Evolutionary conservation across 73 alveolate species (phyloP).

Genomic region (Blepharisma stoltei): DNA sequence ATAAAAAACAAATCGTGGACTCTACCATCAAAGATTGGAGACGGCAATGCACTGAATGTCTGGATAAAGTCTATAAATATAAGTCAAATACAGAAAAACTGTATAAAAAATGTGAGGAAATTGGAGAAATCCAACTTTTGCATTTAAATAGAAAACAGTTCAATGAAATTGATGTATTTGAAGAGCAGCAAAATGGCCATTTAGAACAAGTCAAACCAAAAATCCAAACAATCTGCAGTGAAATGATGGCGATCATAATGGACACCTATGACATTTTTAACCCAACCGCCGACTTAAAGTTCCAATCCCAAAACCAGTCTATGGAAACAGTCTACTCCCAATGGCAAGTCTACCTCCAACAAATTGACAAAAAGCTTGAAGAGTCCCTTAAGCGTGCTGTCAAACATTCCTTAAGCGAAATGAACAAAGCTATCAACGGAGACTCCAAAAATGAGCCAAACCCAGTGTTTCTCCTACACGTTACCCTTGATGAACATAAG

Average conservation of each 20-base stretch:
- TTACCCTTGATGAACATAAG: slow-evolving; percentile 40
- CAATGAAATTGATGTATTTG: slow-evolving; percentile 62
- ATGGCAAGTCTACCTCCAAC: slow-evolving; percentile 57
- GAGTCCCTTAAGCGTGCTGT: slow-evolving; percentile 88
- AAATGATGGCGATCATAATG: slow-evolving; percentile 59
- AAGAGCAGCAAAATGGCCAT: slow-evolving; percentile 67
- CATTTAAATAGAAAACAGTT: slow-evolving; percentile 62
- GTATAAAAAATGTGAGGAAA: slow-evolving; percentile 64
- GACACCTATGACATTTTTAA: slow-evolving; percentile 73
- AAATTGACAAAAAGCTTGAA: slow-evolving; percentile 72
- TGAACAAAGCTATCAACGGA: slow-evolving; percentile 75
- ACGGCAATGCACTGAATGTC: slow-evolving; percentile 71
- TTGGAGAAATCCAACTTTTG: slow-evolving; percentile 58
- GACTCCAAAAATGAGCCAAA: slow-evolving; percentile 58
- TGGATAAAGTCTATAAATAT: slow-evolving; percentile 74
- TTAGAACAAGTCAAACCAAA: slow-evolving; percentile 54
- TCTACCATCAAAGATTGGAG: slow-evolving; percentile 74
- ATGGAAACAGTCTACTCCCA: slow-evolving; percentile 21
- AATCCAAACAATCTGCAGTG: slow-evolving; percentile 59
- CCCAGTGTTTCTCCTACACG: slow-evolving; percentile 46
- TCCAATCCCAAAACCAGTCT: slow-evolving; percentile 23
- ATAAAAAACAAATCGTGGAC: slow-evolving; percentile 63
- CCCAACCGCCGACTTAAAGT: slow-evolving; percentile 16
- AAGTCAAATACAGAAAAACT: slow-evolving; percentile 67
- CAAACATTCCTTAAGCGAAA: slow-evolving; percentile 77